Conservation (phyloP, 2,329 filamentous ascomycete genomes). For the Colletotrichum neosansevieriae region DNA sequence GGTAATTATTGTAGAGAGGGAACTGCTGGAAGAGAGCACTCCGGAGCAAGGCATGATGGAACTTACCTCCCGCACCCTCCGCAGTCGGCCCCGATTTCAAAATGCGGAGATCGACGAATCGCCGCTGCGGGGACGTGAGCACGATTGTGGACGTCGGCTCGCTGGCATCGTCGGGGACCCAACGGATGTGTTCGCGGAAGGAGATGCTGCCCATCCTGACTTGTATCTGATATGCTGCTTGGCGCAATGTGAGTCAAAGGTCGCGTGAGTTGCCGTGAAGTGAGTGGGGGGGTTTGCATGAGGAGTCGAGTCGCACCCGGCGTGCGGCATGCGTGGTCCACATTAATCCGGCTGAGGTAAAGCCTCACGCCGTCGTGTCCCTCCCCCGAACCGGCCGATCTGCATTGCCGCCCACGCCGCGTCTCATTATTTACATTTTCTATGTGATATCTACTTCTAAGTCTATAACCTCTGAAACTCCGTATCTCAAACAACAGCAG, state of each 20-base stretch:
- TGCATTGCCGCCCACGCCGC: background rate
- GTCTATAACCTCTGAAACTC: constrained; percentile 9
- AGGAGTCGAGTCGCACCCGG: background rate
- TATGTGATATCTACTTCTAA: constrained; percentile 31
- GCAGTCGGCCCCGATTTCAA: constrained; percentile 42
- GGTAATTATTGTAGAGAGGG: no score
- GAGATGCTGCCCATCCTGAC: constrained; percentile 64
- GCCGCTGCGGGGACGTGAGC: constrained; percentile 67
- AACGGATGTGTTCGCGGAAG: constrained; percentile 68
- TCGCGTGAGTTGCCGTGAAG: background rate
- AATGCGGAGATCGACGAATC: constrained; percentile 73
- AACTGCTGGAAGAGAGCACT: no score
- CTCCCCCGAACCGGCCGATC: background rate
- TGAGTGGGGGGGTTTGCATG: background rate
- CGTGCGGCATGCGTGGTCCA: constrained; percentile 16
- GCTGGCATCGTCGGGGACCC: constrained; percentile 61
- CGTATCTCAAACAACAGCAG: no score
- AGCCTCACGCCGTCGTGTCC: constrained; percentile 14
- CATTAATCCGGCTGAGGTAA: constrained; percentile 26
- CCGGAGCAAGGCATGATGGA: no score
- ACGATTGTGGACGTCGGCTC: constrained; percentile 76
- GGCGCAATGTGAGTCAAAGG: background rate
- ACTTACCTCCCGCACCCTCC: constrained; percentile 33
- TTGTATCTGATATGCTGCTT: background rate
- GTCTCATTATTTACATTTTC: constrained; percentile 17